These are phyloP conservation scores for Cytospora paraplurivora DNA, from an alignment of 2,329 filamentous ascomycete genomes.

Conservation along the genomic window DNA sequence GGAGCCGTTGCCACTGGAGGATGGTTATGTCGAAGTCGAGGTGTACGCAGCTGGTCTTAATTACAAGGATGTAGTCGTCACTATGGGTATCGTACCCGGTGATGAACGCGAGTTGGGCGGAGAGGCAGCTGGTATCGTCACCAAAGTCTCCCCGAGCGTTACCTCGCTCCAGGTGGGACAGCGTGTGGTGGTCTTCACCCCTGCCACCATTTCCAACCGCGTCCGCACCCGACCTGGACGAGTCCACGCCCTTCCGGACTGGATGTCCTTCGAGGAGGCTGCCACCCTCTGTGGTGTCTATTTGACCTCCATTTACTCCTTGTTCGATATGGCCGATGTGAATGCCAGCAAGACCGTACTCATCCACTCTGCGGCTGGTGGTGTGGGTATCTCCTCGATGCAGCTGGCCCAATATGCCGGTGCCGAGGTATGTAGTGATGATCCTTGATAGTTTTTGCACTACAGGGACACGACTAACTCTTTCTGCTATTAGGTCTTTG, in stretches of 20 bases:
- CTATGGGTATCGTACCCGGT: constrained; percentile 11
- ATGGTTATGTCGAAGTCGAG: neutral
- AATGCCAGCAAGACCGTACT: neutral
- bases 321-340: neutral
- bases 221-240: neutral
- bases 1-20: neutral
- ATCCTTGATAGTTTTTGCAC: no score
- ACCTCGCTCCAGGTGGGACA: neutral
- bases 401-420: constrained; percentile 7
- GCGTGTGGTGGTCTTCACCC: neutral
- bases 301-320: neutral
- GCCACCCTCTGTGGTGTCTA: constrained; percentile 6
- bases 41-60: neutral
- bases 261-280: constrained; percentile 11
- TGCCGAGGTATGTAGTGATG: neutral
- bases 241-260: neutral
- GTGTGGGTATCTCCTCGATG: constrained; percentile 6
- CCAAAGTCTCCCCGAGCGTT: neutral
- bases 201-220: constrained; percentile 1
- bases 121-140: neutral
- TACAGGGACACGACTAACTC: no score
- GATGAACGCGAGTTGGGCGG: neutral
- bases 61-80: constrained; percentile 2
- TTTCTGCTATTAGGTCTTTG: no score
- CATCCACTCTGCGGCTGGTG: constrained; percentile 17